Evolutionary conservation across 164 flowering plant genomes (phyloP).

Genomic region (Taxillus chinensis): DNA sequence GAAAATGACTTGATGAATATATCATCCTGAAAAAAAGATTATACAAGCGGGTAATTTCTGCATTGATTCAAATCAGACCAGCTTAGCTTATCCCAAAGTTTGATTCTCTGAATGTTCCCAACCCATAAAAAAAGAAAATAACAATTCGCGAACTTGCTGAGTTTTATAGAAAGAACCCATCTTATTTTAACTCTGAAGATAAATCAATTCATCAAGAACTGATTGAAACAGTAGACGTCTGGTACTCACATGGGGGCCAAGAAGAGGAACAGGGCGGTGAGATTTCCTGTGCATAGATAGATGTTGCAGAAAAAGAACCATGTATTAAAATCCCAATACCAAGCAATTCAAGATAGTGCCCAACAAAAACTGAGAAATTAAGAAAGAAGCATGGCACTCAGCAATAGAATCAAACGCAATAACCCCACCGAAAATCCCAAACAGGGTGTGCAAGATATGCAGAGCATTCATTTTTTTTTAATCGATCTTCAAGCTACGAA

Average conservation of each 20-base stretch:
- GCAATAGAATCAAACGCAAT: conserved; percentile 8
- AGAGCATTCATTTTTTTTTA: conserved; percentile 24
- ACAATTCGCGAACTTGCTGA: too few species aligned
- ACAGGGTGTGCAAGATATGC: conserved; percentile 30
- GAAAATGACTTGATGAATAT: too few species aligned
- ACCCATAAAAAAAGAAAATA: too few species aligned
- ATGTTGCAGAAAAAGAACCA: conserved; percentile 2
- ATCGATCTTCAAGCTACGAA: not conserved
- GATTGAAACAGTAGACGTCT: conserved; percentile 1
- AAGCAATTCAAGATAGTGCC: not conserved
- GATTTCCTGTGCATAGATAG: conserved; percentile 40
- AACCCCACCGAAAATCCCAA: conserved; percentile 53
- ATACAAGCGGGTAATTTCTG: too few species aligned
- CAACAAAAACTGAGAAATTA: not conserved
- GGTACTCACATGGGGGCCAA: conserved; percentile 45
- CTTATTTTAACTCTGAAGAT: not conserved
- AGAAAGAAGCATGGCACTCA: not conserved
- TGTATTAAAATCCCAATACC: not conserved
- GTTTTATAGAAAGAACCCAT: not conserved
- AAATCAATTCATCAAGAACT: not conserved
- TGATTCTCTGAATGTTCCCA: too few species aligned
- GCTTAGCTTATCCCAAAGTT: too few species aligned
- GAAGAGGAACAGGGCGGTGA: conserved; percentile 59
- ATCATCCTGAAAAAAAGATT: too few species aligned
- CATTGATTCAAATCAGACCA: too few species aligned